Base-by-base conservation (phyloP, 257 asterid species). In the Ballota nigra region DNA sequence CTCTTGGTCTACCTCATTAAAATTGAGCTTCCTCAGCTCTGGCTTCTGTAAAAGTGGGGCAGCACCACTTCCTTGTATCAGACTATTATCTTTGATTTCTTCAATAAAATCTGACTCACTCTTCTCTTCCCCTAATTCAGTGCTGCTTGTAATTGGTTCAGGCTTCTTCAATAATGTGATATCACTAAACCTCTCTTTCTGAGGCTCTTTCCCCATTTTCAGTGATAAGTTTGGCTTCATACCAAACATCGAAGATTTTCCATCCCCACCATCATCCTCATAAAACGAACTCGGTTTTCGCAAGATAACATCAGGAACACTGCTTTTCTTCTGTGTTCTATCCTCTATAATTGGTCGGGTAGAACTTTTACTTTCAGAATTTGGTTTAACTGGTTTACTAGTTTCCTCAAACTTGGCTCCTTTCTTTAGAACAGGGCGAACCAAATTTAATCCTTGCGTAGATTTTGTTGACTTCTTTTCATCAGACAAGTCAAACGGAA, bases 161-260 rank as follows among this genome's bases (percentile, higher is more conserved):
- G 97, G 98, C 79, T 82, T 91, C 84, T 85, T 86, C 77, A 93
- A 81, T 81, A 91, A 75, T 29, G 97, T 83, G 8, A 88, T 79
- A 79, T 89, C 97, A 68, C 87, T 88, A 80, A 85, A 86, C 80
- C 89, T 88, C 73, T 80, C 89, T 78, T 77, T 77, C 74, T 74
- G 87, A 38, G 47, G 80, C 75, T 84, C 91, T 63, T 84, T 89
- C 53, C 90, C 83, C 92, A 86, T 86, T 73, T 79, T 80, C 74
- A 89, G 68, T 4, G 95, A 75, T 63, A 89, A 75, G 70, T 93
- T 91, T 63, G 98, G 96, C 74, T 80, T 89, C 78, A 93, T 79
- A 49, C 87, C 83, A 22, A 87, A 80, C 70, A 75, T 78, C 11
- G 88, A 77, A 45, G 83, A 75, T 81, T 79, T 81, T 60, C 70